Evolutionary conservation across 345 rosid species (phyloP), one percentile per base, ranked within the genome.

Genomic region (Durio zibethinus): DNA sequence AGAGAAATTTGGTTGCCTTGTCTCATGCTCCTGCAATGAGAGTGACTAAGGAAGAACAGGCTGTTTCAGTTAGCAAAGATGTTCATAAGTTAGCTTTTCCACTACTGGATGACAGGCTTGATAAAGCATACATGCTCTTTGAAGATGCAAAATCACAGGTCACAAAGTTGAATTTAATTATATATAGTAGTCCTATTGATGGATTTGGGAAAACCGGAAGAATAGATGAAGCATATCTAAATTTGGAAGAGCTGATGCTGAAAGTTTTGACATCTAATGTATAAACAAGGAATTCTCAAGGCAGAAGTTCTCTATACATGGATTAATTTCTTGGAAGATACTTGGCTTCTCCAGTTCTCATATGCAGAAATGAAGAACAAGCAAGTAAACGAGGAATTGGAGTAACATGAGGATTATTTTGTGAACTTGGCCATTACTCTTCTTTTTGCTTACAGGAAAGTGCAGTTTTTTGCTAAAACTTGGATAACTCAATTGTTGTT

Each of bases 1-100:
- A 93, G 85, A 91, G 99, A 78, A 91, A 88, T 76, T 82, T 96
- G 86, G 97, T 98, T 84, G 97, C 99, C 66, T 77, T 96, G 81
- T 98, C 99, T 80, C 94, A 98, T 79, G 98, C 98, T 79, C 97
- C 97, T 62, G 99, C 98, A 69, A 97, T 96, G 59, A 92, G 83
- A 87, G 92, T 93, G 64, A 97, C 92, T 27, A 98, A 93, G 81
- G 92, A 89, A 78, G 97, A 91, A 80, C 93, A 96, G 80, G 85
- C 88, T 78, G 83, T 85, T 56, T 93, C 97, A 35, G 42, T 90
- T 78, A 91, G 89, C 88, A 91, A 90, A 80, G 91, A 91, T 83
- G 92, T 91, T 83, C 94, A 91, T 54, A 84, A 75, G 79, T 85
- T 96, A 80, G 71, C 93, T 73, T 85, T 98, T 53, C 95, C 99